A percentile compares a stretch with the other conserved stretches of the same genome.
phyloP scores from a whole-genome alignment of 2,329 filamentous ascomycete species.

The Sodiomyces alkalinus region DNA sequence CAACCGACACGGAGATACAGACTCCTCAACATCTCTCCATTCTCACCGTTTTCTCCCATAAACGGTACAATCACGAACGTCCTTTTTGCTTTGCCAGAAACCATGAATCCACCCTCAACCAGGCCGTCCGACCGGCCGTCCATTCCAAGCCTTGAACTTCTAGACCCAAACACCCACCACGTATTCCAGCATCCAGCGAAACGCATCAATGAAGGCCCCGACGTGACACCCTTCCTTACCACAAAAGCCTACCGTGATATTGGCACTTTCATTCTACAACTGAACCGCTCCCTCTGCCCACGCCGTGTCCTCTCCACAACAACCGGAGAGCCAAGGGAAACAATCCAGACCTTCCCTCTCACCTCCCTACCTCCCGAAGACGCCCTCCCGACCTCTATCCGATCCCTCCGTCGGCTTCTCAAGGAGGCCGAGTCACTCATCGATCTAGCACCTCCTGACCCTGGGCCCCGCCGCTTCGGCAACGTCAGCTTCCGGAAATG shows the following conservation, averaged over 20 bases:
- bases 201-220: constrained; percentile 68
- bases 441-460: constrained; percentile 67
- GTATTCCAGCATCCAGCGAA: constrained; percentile 58
- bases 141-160: constrained; percentile 21
- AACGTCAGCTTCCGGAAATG: constrained; percentile 84
- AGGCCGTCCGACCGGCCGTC: too few relatives aligned
- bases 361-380: constrained; percentile 23
- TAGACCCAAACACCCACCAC: constrained; percentile 33
- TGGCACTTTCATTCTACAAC: constrained; percentile 72
- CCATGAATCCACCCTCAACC: neutral
- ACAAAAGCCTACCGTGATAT: constrained; percentile 80
- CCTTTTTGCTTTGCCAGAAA: too few relatives aligned
- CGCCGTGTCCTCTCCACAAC: constrained; percentile 26
- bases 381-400: constrained; percentile 38
- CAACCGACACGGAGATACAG: too few relatives aligned
- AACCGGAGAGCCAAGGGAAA: constrained; percentile 19
- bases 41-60: too few relatives aligned
- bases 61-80: too few relatives aligned
- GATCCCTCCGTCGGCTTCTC: constrained; percentile 51
- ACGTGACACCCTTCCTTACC: constrained; percentile 66
- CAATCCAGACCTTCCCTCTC: constrained; percentile 30
- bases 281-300: constrained; percentile 78
- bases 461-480: constrained; percentile 77
- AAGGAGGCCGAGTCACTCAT: constrained; percentile 50
- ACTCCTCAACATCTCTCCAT: too few relatives aligned